Base-by-base conservation (phyloP, 2,329 filamentous ascomycete genomes). In the Cladophialophora carrionii region DNA sequence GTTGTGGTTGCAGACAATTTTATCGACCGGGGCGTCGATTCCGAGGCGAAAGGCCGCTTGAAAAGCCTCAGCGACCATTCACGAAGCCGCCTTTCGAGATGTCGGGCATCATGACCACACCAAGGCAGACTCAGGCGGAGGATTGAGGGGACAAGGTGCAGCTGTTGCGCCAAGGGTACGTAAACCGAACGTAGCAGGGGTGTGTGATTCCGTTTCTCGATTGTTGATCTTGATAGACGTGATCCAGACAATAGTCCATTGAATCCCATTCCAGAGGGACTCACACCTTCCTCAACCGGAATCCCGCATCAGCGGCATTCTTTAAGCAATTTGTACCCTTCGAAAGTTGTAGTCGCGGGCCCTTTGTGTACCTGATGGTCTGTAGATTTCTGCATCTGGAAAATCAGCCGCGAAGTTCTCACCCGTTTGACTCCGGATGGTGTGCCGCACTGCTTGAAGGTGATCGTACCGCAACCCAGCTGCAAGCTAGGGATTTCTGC, bases 1-100 rank as follows among this genome's bases (percentile, higher is more conserved):
- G 29, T 61, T 34, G 34, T 12, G 59, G 59, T 61, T 34, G 59
- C 59, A 61, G 51, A 22, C 37, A 53, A 55, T 46, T 41, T 24
- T 61, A 26, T 31, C 59, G 24, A 24, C 34, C 46, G 20, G 9
- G 34, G 29, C 10, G 37, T 48, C 34, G 57, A 31, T 55, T 46
- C 49, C 20, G 46, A 60, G 48, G 46, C 14, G 32, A 46, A 46
- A 26, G 8, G 48, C 58, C 49, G 48, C 34, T 29, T 20, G 48
- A 49, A 52, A 61, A 24, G 52, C 34, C 51, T 61, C 10, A 49
- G 51, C 34, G 59, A 61, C 59, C 49, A 14, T 26, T 46, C 43
- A 22, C 26, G 26, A 53, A 32, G 26, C 49, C 51, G 52, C n/a
- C 51, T 14, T 53, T 34, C 31, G 22, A 53, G 12, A 54, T 17